Evolutionary conservation across 78 protist genomes (phyloP), one percentile per base, ranked within the genome.

Genomic region (Bigelowiella natans): DNA sequence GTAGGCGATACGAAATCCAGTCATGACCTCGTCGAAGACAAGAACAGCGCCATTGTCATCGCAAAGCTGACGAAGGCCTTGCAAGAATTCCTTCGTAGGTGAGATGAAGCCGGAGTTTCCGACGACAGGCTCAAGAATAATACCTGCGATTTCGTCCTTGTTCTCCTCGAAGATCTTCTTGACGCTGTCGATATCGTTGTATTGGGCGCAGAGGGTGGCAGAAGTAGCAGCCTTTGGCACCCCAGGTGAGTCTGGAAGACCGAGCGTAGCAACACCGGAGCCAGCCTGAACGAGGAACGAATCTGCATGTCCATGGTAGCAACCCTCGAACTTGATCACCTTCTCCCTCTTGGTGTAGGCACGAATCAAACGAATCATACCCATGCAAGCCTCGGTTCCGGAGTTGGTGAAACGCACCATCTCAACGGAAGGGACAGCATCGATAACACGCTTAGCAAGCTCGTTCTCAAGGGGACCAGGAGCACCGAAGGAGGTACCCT

Each of bases 401-500:
- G 93, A 90, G 89, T 90, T 90, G 89, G 89, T 85, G 92, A 90
- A 91, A 73, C 93, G 89, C 1, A 91, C 93, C 93, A 91, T 91
- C 93, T 91, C 93, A 38, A 88, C 93, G 34, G 91, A 91, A 3
- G 93, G 93, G 34, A 91, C 93, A 1, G 93, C 93, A 38, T 91
- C 93, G 39, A 91, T 91, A 39, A 91, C 93, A 89, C 85, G 85
- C 93, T 91, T 39, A 0, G 93, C 93, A 31, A 91, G 93, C 85
- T 39, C 90, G 85, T 91, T 91, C 89, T 91, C 93, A 85, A 87
- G 90, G 18, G 85, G 84, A 88, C 88, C 64, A 3, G 93, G 93
- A 34, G 93, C 93, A n/a, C 93, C 93, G 39, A 91, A 91, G 38
- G 89, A 82, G 29, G 93, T 91, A 83, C 93, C 93, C 93, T 91